Conservation (phyloP, 345 rosid genomes). For the Eucalyptus cloeziana region DNA sequence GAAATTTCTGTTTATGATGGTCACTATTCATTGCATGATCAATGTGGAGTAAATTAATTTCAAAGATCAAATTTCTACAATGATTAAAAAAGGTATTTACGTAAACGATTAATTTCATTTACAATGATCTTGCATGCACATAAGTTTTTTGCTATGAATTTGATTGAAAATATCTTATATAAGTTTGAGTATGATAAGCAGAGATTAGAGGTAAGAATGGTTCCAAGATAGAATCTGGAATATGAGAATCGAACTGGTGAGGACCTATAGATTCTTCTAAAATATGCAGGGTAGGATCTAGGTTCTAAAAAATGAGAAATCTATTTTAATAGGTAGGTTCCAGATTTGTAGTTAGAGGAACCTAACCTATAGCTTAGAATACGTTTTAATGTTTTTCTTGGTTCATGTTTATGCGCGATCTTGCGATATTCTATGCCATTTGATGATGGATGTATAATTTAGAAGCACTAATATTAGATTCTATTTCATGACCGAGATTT, state of each 20-base stretch:
- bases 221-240: rapidly evolving
- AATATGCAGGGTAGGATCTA: rapidly evolving
- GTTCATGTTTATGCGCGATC: too few relatives aligned
- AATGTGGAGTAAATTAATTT: background rate
- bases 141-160: background rate
- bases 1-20: background rate
- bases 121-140: background rate
- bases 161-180: background rate
- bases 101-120: background rate
- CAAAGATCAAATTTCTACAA: background rate
- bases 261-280: too few relatives aligned
- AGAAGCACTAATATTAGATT: too few relatives aligned
- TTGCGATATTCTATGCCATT: too few relatives aligned
- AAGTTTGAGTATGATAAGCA: background rate
- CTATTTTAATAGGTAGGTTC: rapidly evolving
- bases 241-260: too few relatives aligned
- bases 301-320: rapidly evolving
- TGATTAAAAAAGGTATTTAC: background rate
- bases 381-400: too few relatives aligned
- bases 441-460: too few relatives aligned
- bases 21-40: background rate
- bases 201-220: too few relatives aligned
- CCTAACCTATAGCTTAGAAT: rapidly evolving
- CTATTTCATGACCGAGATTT: too few relatives aligned
- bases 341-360: rapidly evolving